Conservation (phyloP, 2,329 filamentous ascomycete genomes). For the Dactylellina parvicollis region DNA sequence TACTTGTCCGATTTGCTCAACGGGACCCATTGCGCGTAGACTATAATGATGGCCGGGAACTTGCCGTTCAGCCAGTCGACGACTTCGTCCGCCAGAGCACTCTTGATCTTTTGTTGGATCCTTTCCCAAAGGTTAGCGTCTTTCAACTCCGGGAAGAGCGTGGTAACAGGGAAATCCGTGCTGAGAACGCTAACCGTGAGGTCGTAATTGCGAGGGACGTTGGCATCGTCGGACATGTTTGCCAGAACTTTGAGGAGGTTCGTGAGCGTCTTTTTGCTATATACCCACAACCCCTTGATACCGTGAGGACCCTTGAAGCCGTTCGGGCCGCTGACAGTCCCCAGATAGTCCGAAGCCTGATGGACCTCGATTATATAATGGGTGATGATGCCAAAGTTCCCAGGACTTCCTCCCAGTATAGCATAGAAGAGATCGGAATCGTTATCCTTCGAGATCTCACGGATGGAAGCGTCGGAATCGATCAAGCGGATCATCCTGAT, state of each 20-base stretch:
- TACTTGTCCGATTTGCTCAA: constrained; percentile 60
- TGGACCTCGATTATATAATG: constrained; percentile 61
- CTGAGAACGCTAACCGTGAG: constrained; percentile 65
- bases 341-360: constrained; percentile 62
- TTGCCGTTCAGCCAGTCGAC: constrained; percentile 30
- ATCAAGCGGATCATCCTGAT: constrained; percentile 58
- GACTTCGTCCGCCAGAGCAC: constrained; percentile 57
- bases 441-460: constrained; percentile 56
- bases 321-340: constrained; percentile 63
- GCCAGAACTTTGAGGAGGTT: constrained; percentile 61
- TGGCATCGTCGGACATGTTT: constrained; percentile 63
- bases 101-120: constrained; percentile 60
- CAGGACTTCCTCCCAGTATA: constrained; percentile 60
- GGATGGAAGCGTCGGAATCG: constrained; percentile 57
- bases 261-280: constrained; percentile 61
- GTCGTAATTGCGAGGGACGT: constrained; percentile 65
- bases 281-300: constrained; percentile 63
- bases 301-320: constrained; percentile 62
- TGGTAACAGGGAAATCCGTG: constrained; percentile 60
- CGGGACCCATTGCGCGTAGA: constrained; percentile 66
- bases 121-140: constrained; percentile 41
- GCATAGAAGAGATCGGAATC: constrained; percentile 59
- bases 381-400: constrained; percentile 61
- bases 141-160: constrained; percentile 60
- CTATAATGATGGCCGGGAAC: constrained; percentile 63